Evolutionary conservation across 345 rosid genomes (phyloP).

Genomic region (Euclidium syriacum): DNA sequence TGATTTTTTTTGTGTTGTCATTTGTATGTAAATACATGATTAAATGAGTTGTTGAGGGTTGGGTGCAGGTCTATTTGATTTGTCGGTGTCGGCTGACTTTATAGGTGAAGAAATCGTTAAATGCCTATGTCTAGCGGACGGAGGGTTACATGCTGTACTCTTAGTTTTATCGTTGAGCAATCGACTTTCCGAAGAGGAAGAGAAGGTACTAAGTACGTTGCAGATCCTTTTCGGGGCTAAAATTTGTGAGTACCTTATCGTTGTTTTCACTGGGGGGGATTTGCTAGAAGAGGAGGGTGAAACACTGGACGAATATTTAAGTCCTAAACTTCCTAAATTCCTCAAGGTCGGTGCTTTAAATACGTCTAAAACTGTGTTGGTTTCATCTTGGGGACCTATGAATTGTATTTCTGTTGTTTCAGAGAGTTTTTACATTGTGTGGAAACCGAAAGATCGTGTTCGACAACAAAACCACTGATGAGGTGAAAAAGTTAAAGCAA

Average conservation of each 20-base stretch:
- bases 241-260: slow-evolving; percentile 60
- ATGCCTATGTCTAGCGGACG: slow-evolving; percentile 63
- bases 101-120: slow-evolving; percentile 67
- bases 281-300: slow-evolving; percentile 59
- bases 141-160: slow-evolving; percentile 71
- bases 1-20: too few relatives aligned
- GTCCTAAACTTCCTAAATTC: slow-evolving; percentile 59
- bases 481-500: too few relatives aligned
- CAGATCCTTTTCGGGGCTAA: slow-evolving; percentile 58
- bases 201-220: slow-evolving; percentile 51
- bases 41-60: too few relatives aligned
- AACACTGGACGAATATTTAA: slow-evolving; percentile 60
- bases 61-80: slow-evolving; percentile 32
- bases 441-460: too few relatives aligned
- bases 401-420: too few relatives aligned
- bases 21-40: too few relatives aligned
- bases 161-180: slow-evolving; percentile 54
- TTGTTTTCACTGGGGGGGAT: slow-evolving; percentile 87
- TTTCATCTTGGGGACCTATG: too few relatives aligned
- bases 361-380: too few relatives aligned
- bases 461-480: too few relatives aligned
- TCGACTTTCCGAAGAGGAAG: slow-evolving; percentile 69
- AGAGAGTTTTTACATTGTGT: too few relatives aligned
- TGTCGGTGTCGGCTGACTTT: slow-evolving; percentile 49
- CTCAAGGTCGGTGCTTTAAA: slow-evolving; percentile 43